A percentile compares a stretch with the other conserved stretches of the same genome.
phyloP scores from a whole-genome alignment of 2,329 filamentous ascomycete genomes.

The Epichloe coenophiala region DNA sequence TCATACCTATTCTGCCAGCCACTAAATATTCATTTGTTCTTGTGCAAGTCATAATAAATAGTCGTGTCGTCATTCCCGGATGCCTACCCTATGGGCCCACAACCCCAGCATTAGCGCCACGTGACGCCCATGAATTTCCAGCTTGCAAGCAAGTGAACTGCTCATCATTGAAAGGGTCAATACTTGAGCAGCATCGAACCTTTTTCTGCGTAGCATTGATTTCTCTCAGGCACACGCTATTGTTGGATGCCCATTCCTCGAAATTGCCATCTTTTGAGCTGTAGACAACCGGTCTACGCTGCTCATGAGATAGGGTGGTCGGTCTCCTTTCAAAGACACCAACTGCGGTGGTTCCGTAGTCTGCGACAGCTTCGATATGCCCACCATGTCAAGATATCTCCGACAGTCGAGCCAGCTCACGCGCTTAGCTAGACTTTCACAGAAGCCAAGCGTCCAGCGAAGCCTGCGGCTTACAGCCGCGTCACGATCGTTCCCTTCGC shows the following conservation, averaged over 20 bases:
- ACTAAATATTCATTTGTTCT: neutral
- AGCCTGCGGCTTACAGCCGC: slow-evolving; percentile 23
- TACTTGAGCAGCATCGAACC: neutral
- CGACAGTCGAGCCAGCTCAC: slow-evolving; percentile 54
- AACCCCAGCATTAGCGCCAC: slow-evolving; percentile 9
- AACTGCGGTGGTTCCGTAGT: slow-evolving; percentile 22
- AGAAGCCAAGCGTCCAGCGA: slow-evolving; percentile 36
- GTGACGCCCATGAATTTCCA: slow-evolving; percentile 20
- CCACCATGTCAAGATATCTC: slow-evolving; percentile 50
- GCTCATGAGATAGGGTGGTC: slow-evolving; percentile 21
- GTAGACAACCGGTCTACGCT: slow-evolving; percentile 11
- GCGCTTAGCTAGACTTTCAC: slow-evolving; percentile 44
- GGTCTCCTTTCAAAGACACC: slow-evolving; percentile 10
- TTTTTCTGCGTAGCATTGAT: slow-evolving; percentile 2
- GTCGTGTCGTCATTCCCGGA: neutral
- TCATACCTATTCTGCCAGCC: too few species aligned
- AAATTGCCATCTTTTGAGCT: slow-evolving; percentile 2
- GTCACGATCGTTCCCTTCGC: slow-evolving; percentile 20
- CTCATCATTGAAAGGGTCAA: slow-evolving; percentile 13
- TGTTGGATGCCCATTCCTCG: slow-evolving; percentile 7
- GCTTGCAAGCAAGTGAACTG: slow-evolving; percentile 12
- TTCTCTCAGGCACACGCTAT: slow-evolving; percentile 9
- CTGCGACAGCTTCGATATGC: slow-evolving; percentile 15
- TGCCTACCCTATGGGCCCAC: slow-evolving; percentile 3
- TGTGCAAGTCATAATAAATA: neutral